Percentiles rank a stretch among this genome's conserved stretches.
phyloP scores from a whole-genome alignment of 148 eudicot species.

The Vaccinium vitisidaea region DNA sequence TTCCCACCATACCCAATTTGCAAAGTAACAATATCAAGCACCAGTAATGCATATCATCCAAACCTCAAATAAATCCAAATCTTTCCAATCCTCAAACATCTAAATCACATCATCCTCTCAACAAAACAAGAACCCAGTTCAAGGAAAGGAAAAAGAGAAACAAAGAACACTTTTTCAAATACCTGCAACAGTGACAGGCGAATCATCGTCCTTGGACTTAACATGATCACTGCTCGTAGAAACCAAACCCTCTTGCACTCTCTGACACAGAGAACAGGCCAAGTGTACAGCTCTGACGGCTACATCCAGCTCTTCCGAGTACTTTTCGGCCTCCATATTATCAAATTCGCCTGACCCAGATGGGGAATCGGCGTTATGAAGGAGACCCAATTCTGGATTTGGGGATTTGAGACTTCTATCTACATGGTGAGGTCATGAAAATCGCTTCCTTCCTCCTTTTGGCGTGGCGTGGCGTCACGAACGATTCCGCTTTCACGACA shows the following conservation, averaged over 20 bases:
- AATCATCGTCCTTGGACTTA: slow-evolving; percentile 74
- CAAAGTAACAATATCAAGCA: too few relatives aligned
- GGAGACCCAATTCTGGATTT: slow-evolving; percentile 5
- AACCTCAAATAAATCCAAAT: background rate
- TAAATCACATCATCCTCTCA: background rate
- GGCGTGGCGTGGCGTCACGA: background rate
- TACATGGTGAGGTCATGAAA: background rate
- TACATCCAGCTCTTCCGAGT: slow-evolving; percentile 64
- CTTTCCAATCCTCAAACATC: slow-evolving; percentile 5
- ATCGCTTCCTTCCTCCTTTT: background rate
- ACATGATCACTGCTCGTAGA: slow-evolving; percentile 46
- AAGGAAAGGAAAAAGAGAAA: background rate
- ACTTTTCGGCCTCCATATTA: slow-evolving; percentile 40
- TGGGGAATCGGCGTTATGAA: background rate
- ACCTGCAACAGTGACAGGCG: slow-evolving; percentile 95
- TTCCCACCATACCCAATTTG: background rate
- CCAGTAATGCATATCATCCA: background rate
- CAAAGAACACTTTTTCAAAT: background rate
- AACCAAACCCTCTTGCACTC: slow-evolving; percentile 57
- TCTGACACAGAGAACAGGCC: slow-evolving; percentile 71
- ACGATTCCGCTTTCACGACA: background rate
- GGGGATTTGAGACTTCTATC: background rate
- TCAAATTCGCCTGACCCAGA: slow-evolving; percentile 21
- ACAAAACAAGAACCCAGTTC: slow-evolving; percentile 20
- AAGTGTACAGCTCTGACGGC: slow-evolving; percentile 82